Conservation (phyloP, 2,329 filamentous ascomycete genomes). For the Nigrospora osmanthi region DNA sequence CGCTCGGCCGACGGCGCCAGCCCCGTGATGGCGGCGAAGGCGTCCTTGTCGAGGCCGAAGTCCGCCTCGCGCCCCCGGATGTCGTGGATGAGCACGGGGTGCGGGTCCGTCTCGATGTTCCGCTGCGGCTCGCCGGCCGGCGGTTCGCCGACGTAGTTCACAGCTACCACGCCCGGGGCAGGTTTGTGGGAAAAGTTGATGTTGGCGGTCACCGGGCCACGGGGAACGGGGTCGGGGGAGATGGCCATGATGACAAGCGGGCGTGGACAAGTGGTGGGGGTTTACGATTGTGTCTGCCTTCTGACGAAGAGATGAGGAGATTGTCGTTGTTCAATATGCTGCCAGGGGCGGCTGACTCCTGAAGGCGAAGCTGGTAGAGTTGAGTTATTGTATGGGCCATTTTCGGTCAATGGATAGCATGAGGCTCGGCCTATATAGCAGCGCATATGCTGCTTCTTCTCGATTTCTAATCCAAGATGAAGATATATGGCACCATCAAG, state of each 20-base stretch:
- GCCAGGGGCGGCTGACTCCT: too few species aligned
- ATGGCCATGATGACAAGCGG: slow-evolving; percentile 26
- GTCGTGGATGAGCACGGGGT: slow-evolving; percentile 58
- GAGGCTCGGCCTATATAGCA: too few species aligned
- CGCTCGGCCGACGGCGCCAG: slow-evolving; percentile 48
- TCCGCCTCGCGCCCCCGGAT: slow-evolving; percentile 61
- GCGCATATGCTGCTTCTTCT: too few species aligned
- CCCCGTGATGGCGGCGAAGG: slow-evolving; percentile 59
- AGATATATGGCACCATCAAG: too few species aligned
- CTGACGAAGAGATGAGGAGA: background rate
- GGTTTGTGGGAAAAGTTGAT: slow-evolving; percentile 61
- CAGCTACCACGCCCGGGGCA: slow-evolving; percentile 49
- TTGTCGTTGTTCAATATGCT: too few species aligned
- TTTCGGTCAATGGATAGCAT: too few species aligned
- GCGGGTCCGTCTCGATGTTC: slow-evolving; percentile 50
- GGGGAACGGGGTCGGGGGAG: slow-evolving; percentile 29
- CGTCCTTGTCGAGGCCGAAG: slow-evolving; percentile 64
- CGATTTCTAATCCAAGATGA: too few species aligned
- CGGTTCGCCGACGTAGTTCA: slow-evolving; percentile 59
- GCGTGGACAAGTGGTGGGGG: too few species aligned
- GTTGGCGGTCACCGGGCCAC: slow-evolving; percentile 54
- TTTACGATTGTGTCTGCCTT: background rate
- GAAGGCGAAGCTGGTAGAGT: too few species aligned
- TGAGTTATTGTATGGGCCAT: too few species aligned
- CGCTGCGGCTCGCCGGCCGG: slow-evolving; percentile 52